phyloP scores from a whole-genome alignment of 2,329 filamentous ascomycete genomes.

The Aspergillus amoenus region DNA sequence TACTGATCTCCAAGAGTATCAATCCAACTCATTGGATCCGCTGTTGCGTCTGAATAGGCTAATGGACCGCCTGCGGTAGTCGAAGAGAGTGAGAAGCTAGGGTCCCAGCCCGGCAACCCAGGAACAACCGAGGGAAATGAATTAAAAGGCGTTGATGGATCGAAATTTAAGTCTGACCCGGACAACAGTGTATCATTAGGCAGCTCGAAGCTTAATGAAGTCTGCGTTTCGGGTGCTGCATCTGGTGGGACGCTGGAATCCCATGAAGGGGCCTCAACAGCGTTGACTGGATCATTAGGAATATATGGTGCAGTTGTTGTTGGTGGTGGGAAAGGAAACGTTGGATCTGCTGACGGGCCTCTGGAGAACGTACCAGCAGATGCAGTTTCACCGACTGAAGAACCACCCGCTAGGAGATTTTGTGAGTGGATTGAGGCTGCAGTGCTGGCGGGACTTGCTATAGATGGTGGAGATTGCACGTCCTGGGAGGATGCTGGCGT shows the following conservation, averaged over 20 bases:
- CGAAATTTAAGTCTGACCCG: slow-evolving; percentile 30
- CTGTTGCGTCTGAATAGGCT: slow-evolving; percentile 33
- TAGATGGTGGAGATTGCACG: slow-evolving; percentile 38
- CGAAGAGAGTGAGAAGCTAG: slow-evolving; percentile 39
- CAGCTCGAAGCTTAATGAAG: slow-evolving; percentile 23
- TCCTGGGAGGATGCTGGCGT: slow-evolving; percentile 43
- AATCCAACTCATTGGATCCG: slow-evolving; percentile 45
- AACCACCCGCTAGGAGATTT: slow-evolving; percentile 27
- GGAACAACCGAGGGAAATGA: slow-evolving; percentile 41
- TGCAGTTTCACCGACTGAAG: slow-evolving; percentile 28
- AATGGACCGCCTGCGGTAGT: slow-evolving; percentile 38
- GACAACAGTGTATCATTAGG: slow-evolving; percentile 22
- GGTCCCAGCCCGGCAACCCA: slow-evolving; percentile 43
- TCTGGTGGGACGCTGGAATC: slow-evolving; percentile 15
- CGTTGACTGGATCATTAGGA: slow-evolving; percentile 21
- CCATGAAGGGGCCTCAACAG: slow-evolving; percentile 19
- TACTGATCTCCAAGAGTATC: slow-evolving; percentile 47
- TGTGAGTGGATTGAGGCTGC: slow-evolving; percentile 38
- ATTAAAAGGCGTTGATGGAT: slow-evolving; percentile 41
- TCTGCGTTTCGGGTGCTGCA: slow-evolving; percentile 11
- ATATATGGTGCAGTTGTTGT: slow-evolving; percentile 20
- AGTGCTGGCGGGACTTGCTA: slow-evolving; percentile 43
- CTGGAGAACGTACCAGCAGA: slow-evolving; percentile 35
- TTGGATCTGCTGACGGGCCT: slow-evolving; percentile 35
- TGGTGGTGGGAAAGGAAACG: slow-evolving; percentile 23